Percentiles rank a stretch among this genome's conserved stretches.
Evolutionary conservation across 768 basidiomycete genomes (phyloP).

Genomic region (Lactarius sp.): DNA sequence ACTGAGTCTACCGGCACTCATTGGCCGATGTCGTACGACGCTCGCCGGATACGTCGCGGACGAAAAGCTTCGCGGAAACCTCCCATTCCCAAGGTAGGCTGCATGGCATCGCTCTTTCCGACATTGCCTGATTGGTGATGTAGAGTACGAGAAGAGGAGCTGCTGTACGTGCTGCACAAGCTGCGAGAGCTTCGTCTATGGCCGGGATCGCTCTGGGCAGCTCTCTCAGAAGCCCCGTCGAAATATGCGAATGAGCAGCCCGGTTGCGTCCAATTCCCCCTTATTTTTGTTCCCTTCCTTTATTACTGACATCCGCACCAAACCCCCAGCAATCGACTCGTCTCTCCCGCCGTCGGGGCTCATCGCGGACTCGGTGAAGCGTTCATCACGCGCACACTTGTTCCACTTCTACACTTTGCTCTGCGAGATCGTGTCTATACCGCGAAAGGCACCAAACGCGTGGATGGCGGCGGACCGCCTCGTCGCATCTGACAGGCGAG

Average conservation of each 20-base stretch:
- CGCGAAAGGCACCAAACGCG: constrained; percentile 59
- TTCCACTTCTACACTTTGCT: constrained; percentile 83
- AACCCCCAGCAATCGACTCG: constrained; percentile 36
- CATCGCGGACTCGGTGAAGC: constrained; percentile 65
- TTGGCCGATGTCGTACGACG: constrained; percentile 68
- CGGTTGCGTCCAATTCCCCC: constrained; percentile 34
- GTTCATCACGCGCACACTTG: constrained; percentile 75
- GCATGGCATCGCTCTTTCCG: background rate
- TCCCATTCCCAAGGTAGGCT: constrained; percentile 80
- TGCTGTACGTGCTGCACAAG: constrained; percentile 78
- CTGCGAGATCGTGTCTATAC: constrained; percentile 73
- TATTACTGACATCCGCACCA: background rate
- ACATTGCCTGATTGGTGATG: background rate
- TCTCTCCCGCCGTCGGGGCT: constrained; percentile 47
- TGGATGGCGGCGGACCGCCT: constrained; percentile 45
- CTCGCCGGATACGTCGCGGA: constrained; percentile 80
- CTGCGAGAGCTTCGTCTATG: constrained; percentile 68
- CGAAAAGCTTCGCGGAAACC: constrained; percentile 72
- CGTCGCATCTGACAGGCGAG: constrained; percentile 2
- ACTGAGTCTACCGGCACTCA: constrained; percentile 61
- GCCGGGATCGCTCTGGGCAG: constrained; percentile 74
- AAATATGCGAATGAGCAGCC: constrained; percentile 52
- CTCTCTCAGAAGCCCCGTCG: constrained; percentile 61
- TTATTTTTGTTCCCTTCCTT: background rate
- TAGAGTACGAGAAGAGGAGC: constrained; percentile 84